phyloP scores from a whole-genome alignment of 495 filamentous ascomycete species.

The Articulospora tetracladia region DNA sequence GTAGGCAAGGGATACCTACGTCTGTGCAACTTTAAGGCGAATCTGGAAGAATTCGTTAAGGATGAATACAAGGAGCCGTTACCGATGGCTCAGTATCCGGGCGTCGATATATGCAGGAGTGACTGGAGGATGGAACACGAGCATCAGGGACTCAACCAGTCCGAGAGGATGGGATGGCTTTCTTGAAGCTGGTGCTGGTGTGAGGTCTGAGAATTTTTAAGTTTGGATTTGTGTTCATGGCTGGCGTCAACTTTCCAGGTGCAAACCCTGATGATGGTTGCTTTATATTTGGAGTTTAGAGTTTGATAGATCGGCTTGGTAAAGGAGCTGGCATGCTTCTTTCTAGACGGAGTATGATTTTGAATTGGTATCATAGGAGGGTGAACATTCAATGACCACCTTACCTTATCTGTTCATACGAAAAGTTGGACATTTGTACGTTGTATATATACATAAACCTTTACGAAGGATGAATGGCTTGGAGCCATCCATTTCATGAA shows the following conservation, averaged over 20 bases:
- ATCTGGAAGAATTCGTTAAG: conserved; percentile 31
- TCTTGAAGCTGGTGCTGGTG: background rate
- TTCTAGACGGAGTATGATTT: background rate
- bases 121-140: conserved; percentile 6
- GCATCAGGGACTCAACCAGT: conserved; percentile 17
- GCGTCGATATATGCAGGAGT: background rate
- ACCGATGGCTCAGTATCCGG: background rate
- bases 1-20: conserved; percentile 41
- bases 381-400: background rate
- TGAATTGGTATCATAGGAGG: background rate
- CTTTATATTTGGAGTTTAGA: background rate
- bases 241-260: background rate
- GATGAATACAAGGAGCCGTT: background rate
- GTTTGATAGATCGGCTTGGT: background rate
- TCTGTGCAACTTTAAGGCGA: conserved; percentile 48
- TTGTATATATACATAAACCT: background rate
- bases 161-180: background rate
- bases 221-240: background rate
- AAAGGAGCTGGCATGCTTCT: background rate
- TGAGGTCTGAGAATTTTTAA: background rate
- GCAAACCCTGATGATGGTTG: background rate
- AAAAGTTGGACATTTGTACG: background rate
- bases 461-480: too few species aligned
- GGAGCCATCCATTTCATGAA: too few species aligned
- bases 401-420: background rate